Conservation (phyloP, 495 filamentous ascomycete genomes). For the Hypoxylon perforatum region DNA sequence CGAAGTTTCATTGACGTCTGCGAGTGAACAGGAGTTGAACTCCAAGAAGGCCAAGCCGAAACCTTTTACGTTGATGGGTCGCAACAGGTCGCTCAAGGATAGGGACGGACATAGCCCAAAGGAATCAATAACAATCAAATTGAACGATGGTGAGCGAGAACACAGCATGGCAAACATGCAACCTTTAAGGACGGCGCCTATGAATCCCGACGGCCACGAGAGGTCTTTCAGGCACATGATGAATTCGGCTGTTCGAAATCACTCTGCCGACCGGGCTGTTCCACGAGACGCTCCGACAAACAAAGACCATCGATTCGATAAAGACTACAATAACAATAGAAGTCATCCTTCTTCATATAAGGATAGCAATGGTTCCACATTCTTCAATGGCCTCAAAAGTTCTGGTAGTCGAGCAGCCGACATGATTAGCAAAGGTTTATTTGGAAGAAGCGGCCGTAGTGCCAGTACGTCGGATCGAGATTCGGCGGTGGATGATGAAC, state of each 20-base stretch:
- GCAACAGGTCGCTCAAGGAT: constrained; percentile 75
- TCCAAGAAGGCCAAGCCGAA: constrained; percentile 64
- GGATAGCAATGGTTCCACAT: constrained; percentile 68
- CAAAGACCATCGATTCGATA: constrained; percentile 54
- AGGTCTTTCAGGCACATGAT: constrained; percentile 73
- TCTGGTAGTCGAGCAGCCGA: constrained; percentile 78
- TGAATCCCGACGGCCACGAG: constrained; percentile 65
- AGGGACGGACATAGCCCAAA: constrained; percentile 56
- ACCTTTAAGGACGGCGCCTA: constrained; percentile 67
- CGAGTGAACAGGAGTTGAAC: constrained; percentile 51
- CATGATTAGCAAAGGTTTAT: constrained; percentile 80
- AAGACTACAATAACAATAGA: constrained; percentile 58
- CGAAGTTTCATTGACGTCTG: constrained; percentile 55
- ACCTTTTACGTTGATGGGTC: constrained; percentile 68
- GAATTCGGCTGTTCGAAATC: constrained; percentile 67
- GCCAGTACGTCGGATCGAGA: constrained; percentile 77
- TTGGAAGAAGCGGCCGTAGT: constrained; percentile 78
- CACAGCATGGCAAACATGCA: constrained; percentile 33
- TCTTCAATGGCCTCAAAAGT: constrained; percentile 78
- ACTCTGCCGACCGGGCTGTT: constrained; percentile 70
- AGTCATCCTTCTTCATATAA: constrained; percentile 64
- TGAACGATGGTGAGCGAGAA: constrained; percentile 54
- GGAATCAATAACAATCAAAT: constrained; percentile 46
- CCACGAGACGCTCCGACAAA: constrained; percentile 43
- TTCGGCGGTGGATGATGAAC: constrained; percentile 71